Evolutionary conservation across 768 basidiomycete genomes (phyloP), one percentile per base, ranked within the genome.

Genomic region (Pisolithus marmoratus): DNA sequence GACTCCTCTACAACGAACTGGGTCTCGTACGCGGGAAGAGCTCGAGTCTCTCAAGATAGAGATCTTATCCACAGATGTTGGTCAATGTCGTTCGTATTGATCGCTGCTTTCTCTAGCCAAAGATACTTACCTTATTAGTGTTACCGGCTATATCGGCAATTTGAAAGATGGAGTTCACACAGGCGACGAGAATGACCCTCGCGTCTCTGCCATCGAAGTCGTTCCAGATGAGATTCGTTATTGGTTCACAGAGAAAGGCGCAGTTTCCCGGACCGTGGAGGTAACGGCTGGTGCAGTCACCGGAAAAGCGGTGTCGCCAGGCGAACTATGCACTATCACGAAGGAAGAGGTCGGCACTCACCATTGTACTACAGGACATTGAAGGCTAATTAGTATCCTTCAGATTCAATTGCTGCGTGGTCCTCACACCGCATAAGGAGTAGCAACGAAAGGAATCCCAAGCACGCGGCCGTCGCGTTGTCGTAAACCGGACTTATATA

Each of bases 141-240:
- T 80, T 29, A 65, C 77, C 8, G 86, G 84, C 0, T 96, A 90
- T 77, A 94, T 94, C 59, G 90, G 89, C 36, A 86, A 95, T 63
- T 73, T 94, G 50, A 84, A 84, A 29, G 92, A 95, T 57, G 89
- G 88, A 17, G 70, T 86, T 6, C 92, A 94, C 66, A 85, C 82
- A 59, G 93, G 92, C n/a, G 81, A 85, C 59, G 76, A 76, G 27
- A 71, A 76, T 44, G 94, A 95, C 57, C 90, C 92, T 1, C 81
- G 93, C 23, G 77, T 96, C 4, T 77, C 83, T 7, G 66, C 89
- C 34, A 89, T 95, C 57, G 81, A 90, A 64, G 79, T 96, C 49
- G 67, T 85, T 48, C 90, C 91, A 0, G 76, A 82, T 34, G 85
- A 89, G 72, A 86, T 96, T 56, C 78, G 84, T 49, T 94, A 91